Conservation (phyloP, 2,329 filamentous ascomycete species). For the Colletotrichum tropicicola region DNA sequence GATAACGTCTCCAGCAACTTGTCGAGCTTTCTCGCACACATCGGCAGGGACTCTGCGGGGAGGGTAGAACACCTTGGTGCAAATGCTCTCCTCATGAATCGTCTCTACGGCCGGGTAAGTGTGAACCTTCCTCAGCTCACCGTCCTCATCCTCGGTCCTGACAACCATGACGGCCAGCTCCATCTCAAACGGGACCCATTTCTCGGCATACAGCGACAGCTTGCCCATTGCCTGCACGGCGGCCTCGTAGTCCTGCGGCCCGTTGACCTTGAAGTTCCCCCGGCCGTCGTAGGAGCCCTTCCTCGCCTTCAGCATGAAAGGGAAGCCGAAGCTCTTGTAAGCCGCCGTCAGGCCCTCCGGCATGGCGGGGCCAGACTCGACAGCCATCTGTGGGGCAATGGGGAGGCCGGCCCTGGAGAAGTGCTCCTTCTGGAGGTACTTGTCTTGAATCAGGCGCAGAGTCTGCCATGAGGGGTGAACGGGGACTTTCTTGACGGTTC, state of each 20-base stretch:
- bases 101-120: constrained; percentile 94
- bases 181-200: constrained; percentile 85
- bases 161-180: constrained; percentile 96
- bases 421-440: constrained; percentile 89
- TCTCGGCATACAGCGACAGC: constrained; percentile 85
- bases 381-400: constrained; percentile 74
- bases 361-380: constrained; percentile 65
- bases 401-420: constrained; percentile 74
- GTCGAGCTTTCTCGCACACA: constrained; percentile 73
- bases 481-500: constrained; percentile 59
- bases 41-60: constrained; percentile 73
- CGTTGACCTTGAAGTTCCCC: constrained; percentile 65
- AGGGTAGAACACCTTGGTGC: constrained; percentile 90
- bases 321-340: constrained; percentile 75
- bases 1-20: constrained; percentile 82
- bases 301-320: constrained; percentile 91
- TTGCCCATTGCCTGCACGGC: constrained; percentile 76
- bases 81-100: constrained; percentile 93
- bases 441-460: constrained; percentile 90
- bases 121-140: constrained; percentile 59
- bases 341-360: constrained; percentile 70
- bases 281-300: constrained; percentile 94
- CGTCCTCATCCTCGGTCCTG: constrained; percentile 77
- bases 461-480: constrained; percentile 88
- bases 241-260: constrained; percentile 59